Base-by-base conservation (phyloP, 129 eudicot species). In the Scalesia atractyloides region DNA sequence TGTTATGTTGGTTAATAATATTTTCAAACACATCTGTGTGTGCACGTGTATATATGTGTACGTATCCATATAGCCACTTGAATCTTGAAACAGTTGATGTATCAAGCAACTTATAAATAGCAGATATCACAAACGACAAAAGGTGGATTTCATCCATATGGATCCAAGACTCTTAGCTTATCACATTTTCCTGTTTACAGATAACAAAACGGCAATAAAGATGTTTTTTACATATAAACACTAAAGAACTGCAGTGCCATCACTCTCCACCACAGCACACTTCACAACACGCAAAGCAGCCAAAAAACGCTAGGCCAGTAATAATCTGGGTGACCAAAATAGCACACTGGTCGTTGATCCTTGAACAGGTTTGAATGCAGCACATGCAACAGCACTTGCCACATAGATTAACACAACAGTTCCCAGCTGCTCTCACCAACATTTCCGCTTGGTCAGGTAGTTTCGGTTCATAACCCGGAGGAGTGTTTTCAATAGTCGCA, bases 351-450 rank as follows among this genome's bases (percentile, higher is more conserved):
- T 88, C 87, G 3, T 94, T 94, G 39, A 90, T 65, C 64, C 70
- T 37, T 1, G 97, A 82, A 72, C 93, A 90, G 3, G 44, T 9
- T 33, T 80, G 80, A 51, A 94, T 86, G 82, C 97, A 90, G 78
- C 99, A 94, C 81, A 73, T 53, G 76, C 99, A 90, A 66, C 98
- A 94, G 84, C 97, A 90, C 75, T 43, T 76, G 19, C 78, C 78
- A 64, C 85, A 88, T 11, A 88, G 47, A 66, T 64, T 83, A 14
- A 84, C 89, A 63, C 97, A 94, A 24, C 97, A 94, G 62, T 86
- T 84, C 0, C 93, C 86, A 19, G 97, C 89, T 65, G 97, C 97
- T 77, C 81, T 83, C 33, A 73, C 89, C 12, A 94, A 67, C 61
- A 90, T 73, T 62, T 94, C 98, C 18, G 87, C 97, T 4, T 87